Conservation (phyloP, 2,329 filamentous ascomycete genomes). For the Colletotrichum endophyticum region DNA sequence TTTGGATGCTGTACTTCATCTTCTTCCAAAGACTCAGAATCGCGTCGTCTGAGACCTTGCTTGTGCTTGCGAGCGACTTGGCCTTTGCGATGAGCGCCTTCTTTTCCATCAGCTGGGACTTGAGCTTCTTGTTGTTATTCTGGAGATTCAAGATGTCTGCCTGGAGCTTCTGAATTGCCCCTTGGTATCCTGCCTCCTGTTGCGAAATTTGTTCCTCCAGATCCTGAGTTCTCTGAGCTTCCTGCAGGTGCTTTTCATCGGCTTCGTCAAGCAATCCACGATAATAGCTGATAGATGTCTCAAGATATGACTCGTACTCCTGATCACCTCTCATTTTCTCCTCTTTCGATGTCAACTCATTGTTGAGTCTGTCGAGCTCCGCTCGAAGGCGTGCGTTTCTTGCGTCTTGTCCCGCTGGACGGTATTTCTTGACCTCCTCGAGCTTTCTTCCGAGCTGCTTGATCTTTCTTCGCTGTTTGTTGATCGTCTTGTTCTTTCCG, state of each 20-base stretch:
- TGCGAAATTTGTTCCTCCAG: neutral
- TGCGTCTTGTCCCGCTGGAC: too few species aligned
- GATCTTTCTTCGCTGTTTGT: neutral
- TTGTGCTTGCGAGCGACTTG: neutral
- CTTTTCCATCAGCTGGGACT: neutral
- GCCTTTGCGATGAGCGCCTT: neutral
- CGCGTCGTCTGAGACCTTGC: slow-evolving; percentile 17
- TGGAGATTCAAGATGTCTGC: neutral
- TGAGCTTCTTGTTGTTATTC: neutral
- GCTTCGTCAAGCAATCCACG: too few species aligned
- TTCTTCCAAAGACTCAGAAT: slow-evolving; percentile 20
- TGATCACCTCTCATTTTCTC: too few species aligned
- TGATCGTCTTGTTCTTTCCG: too few species aligned
- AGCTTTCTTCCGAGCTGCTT: neutral
- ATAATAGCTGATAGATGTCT: too few species aligned
- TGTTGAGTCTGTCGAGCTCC: too few species aligned
- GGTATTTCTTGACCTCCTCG: too few species aligned
- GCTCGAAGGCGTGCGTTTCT: too few species aligned
- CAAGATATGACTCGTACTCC: too few species aligned
- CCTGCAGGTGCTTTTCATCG: too few species aligned
- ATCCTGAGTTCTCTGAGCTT: too few species aligned
- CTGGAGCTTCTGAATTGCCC: neutral
- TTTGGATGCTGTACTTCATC: slow-evolving; percentile 22
- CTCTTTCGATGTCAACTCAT: too few species aligned
- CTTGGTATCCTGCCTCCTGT: neutral